Evolutionary conservation across 2,329 filamentous ascomycete genomes (phyloP).

Genomic region (Akanthomyces uredinophilus): DNA sequence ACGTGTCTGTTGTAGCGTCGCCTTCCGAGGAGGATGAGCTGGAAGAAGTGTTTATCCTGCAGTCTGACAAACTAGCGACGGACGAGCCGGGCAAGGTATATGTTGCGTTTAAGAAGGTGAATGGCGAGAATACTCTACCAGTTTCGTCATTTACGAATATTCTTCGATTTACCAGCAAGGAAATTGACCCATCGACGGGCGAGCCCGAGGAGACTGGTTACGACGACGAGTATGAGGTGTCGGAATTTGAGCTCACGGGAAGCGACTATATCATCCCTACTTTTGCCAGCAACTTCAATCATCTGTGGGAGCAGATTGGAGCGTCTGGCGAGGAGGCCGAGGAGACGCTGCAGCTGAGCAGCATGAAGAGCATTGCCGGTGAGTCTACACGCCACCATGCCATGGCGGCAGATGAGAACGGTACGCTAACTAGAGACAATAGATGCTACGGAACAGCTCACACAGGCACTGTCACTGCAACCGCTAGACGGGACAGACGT

Average conservation of each 20-base stretch:
- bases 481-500: conserved; percentile 93
- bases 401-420: neutral
- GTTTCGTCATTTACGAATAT: conserved; percentile 82
- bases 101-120: conserved; percentile 83
- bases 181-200: conserved; percentile 90
- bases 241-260: conserved; percentile 83
- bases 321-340: conserved; percentile 84
- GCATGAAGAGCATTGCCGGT: conserved; percentile 90
- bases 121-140: conserved; percentile 71
- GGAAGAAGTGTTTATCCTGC: conserved; percentile 92
- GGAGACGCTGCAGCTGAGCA: conserved; percentile 83
- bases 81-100: conserved; percentile 92
- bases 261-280: conserved; percentile 92
- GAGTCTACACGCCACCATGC: conserved; percentile 33
- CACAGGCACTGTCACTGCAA: conserved; percentile 82
- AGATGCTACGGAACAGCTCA: conserved; percentile 91
- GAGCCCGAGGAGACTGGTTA: conserved; percentile 91
- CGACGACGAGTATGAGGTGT: conserved; percentile 96
- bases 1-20: conserved; percentile 76
- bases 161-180: conserved; percentile 96
- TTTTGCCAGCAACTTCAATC: conserved; percentile 91
- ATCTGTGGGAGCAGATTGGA: conserved; percentile 90
- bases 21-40: conserved; percentile 76
- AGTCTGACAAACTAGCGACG: conserved; percentile 72
- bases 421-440: conserved; percentile 23